A percentile compares a stretch with the other conserved stretches of the same genome.
Conservation (phyloP, 148 eudicot species). For the Camellia granthamiana region DNA sequence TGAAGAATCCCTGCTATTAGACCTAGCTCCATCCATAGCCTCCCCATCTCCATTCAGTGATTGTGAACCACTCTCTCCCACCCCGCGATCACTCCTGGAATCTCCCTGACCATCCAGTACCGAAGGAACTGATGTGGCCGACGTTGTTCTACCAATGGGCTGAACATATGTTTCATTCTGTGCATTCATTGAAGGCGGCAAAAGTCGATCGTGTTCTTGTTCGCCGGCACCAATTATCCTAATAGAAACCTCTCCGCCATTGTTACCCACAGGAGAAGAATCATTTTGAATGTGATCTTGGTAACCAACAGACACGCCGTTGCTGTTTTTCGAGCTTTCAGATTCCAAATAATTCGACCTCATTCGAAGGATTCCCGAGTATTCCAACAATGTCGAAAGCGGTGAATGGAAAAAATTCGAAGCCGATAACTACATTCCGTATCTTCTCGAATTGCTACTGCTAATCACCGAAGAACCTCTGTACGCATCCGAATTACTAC, state of each 20-base stretch:
- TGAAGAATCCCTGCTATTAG: too few species aligned
- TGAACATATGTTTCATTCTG: slow-evolving; percentile 31
- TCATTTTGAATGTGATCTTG: slow-evolving; percentile 18
- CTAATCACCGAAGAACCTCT: slow-evolving; percentile 28
- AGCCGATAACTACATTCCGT: slow-evolving; percentile 50
- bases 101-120: too few species aligned
- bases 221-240: slow-evolving; percentile 62
- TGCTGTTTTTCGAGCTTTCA: slow-evolving; percentile 17
- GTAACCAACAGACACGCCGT: slow-evolving; percentile 13
- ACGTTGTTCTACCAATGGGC: background rate
- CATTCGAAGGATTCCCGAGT: slow-evolving; percentile 60
- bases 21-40: too few species aligned
- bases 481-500: slow-evolving; percentile 47
- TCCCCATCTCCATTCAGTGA: too few species aligned
- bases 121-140: too few species aligned
- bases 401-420: slow-evolving; percentile 68
- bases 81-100: too few species aligned
- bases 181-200: slow-evolving; percentile 18
- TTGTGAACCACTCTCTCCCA: too few species aligned
- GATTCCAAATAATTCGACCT: slow-evolving; percentile 41
- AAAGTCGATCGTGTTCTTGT: slow-evolving; percentile 34
- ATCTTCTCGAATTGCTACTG: slow-evolving; percentile 37
- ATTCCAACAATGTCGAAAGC: slow-evolving; percentile 58
- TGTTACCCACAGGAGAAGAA: slow-evolving; percentile 19
- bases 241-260: slow-evolving; percentile 65